Conservation (phyloP, 805 yeast genomes). For the Starmerella powellii region DNA sequence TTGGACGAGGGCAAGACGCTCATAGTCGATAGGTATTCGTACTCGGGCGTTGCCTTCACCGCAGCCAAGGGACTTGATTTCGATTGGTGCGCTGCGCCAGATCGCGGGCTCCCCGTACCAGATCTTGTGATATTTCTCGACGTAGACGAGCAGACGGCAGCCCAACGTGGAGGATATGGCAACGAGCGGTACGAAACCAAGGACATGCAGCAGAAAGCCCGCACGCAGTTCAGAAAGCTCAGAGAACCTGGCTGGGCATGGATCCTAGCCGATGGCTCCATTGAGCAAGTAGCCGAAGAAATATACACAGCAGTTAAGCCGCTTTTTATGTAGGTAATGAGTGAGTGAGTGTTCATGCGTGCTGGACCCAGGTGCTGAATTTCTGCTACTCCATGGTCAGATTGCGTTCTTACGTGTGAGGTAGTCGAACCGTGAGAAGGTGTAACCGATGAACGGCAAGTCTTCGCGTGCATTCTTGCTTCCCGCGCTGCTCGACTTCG, state of each 20-base stretch:
- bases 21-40: slow-evolving; percentile 75
- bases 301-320: background rate
- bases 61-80: slow-evolving; percentile 65
- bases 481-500: slow-evolving; percentile 12
- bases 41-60: slow-evolving; percentile 88
- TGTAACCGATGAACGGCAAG: slow-evolving; percentile 93
- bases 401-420: slow-evolving; percentile 42
- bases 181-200: slow-evolving; percentile 78
- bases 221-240: slow-evolving; percentile 40
- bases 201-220: slow-evolving; percentile 65
- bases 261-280: slow-evolving; percentile 49
- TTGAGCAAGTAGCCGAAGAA: slow-evolving; percentile 40
- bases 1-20: slow-evolving; percentile 46
- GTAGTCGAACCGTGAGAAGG: slow-evolving; percentile 89
- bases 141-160: slow-evolving; percentile 37
- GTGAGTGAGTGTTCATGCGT: no score
- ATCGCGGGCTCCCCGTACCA: slow-evolving; percentile 73
- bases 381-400: background rate
- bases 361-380: no score
- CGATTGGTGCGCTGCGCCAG: slow-evolving; percentile 75
- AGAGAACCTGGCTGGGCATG: slow-evolving; percentile 32
- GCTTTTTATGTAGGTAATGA: background rate
- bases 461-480: slow-evolving; percentile 60
- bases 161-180: slow-evolving; percentile 69
- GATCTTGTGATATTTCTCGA: slow-evolving; percentile 72